Percentiles rank a stretch among this genome's conserved stretches.
Conservation (phyloP, 352 stramenopile genomes). For the Phytophthora sp. region DNA sequence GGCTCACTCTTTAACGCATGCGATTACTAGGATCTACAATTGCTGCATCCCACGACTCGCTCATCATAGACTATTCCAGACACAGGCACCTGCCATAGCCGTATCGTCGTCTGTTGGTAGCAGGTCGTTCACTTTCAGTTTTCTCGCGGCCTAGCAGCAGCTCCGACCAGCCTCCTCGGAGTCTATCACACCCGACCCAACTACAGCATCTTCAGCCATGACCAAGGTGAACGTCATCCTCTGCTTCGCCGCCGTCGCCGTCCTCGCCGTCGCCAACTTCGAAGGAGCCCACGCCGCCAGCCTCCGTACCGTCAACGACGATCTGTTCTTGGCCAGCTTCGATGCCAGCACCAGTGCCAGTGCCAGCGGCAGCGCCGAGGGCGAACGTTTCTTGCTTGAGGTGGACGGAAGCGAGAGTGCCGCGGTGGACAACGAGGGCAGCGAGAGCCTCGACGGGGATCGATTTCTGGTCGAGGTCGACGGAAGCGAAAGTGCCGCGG, state of each 20-base stretch:
- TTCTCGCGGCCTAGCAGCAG: conserved; percentile 3
- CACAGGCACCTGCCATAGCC: too few species aligned
- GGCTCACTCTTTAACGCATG: too few species aligned
- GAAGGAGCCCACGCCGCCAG: conserved; percentile 13
- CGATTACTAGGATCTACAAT: too few species aligned
- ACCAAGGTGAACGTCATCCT: conserved; percentile 34
- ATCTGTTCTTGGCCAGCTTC: neutral
- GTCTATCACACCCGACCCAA: neutral
- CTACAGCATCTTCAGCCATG: too few species aligned
- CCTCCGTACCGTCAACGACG: conserved; percentile 3
- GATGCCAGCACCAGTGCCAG: conserved; percentile 10
- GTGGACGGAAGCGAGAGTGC: conserved; percentile 15
- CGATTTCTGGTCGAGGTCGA: conserved; percentile 13
- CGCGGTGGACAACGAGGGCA: neutral
- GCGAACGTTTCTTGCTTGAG: conserved; percentile 21
- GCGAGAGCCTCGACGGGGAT: conserved; percentile 9
- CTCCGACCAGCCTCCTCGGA: neutral
- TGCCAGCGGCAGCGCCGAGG: conserved; percentile 9
- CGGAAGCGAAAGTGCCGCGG: neutral
- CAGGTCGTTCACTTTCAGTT: conserved; percentile 31
- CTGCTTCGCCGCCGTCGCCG: conserved; percentile 14
- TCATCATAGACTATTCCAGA: too few species aligned
- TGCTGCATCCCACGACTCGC: too few species aligned
- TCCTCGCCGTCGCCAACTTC: conserved; percentile 11
- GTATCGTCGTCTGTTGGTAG: too few species aligned